A percentile compares a stretch with the other conserved stretches of the same genome.
Evolutionary conservation across 2,329 filamentous ascomycete species (phyloP).

Genomic region (Phyllachora maydis): DNA sequence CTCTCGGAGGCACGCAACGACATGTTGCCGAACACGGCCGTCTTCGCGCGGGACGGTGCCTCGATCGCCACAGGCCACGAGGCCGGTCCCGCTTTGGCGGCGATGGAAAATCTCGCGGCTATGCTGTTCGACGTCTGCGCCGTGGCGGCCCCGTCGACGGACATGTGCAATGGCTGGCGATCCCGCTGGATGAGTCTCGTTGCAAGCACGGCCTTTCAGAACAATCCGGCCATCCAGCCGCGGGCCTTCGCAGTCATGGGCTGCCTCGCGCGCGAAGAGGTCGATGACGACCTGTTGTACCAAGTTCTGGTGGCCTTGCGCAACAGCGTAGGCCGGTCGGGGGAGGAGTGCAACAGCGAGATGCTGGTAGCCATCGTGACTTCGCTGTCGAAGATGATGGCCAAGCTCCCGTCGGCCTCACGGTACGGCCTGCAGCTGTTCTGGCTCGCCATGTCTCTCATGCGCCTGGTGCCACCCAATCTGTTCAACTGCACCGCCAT

Average conservation of each 20-base stretch:
- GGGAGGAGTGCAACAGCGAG: constrained; percentile 41
- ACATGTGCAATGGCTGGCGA: constrained; percentile 47
- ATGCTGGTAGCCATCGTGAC: constrained; percentile 50
- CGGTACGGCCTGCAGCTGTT: constrained; percentile 50
- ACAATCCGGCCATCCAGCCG: constrained; percentile 50
- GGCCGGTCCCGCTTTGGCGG: constrained; percentile 23
- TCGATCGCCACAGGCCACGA: constrained; percentile 34
- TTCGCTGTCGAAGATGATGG: constrained; percentile 50
- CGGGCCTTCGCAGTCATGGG: constrained; percentile 53
- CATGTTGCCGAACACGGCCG: constrained; percentile 27
- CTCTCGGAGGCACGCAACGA: constrained; percentile 39
- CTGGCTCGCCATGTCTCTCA: constrained; percentile 46
- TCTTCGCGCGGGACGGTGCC: constrained; percentile 26
- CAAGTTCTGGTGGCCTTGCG: constrained; percentile 49
- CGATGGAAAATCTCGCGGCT: constrained; percentile 39
- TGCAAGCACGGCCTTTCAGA: constrained; percentile 52
- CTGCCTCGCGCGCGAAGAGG: constrained; percentile 48
- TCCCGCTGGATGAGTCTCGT: constrained; percentile 56
- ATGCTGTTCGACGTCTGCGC: constrained; percentile 42
- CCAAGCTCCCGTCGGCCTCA: constrained; percentile 43
- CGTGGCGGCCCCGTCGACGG: constrained; percentile 40
- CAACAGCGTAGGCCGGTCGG: constrained; percentile 42
- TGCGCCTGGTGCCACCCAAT: constrained; percentile 38
- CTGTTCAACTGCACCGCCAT: constrained; percentile 46
- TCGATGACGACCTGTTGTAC: constrained; percentile 51